These are phyloP conservation scores for Cardamine chenopodiifolia DNA, from an alignment of 345 rosid genomes.

Conservation along the genomic window DNA sequence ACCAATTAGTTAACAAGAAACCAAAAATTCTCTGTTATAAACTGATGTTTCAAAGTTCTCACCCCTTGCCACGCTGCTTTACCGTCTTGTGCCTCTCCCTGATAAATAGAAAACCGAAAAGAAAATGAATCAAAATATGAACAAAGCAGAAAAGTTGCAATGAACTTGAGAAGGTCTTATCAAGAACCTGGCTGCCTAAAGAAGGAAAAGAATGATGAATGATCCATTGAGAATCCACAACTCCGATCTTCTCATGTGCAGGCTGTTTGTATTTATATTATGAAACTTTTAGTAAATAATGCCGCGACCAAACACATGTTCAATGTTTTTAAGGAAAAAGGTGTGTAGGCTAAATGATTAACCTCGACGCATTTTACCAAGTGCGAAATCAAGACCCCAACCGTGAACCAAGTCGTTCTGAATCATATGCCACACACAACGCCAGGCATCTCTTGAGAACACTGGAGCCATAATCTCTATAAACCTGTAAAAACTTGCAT, in stretches of 20 bases:
- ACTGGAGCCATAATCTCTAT: conserved; percentile 99
- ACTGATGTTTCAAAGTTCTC: conserved; percentile 30
- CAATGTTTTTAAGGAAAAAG: neutral
- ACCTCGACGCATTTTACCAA: conserved; percentile 91
- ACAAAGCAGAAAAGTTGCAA: neutral
- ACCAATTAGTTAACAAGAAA: conserved; percentile 21
- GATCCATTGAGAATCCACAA: conserved; percentile 97
- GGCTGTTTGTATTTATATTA: conserved; percentile 55
- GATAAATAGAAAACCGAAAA: neutral
- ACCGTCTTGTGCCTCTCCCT: conserved; percentile 73
- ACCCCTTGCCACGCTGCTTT: conserved; percentile 90
- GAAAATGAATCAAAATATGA: neutral
- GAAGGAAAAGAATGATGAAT: conserved; percentile 87
- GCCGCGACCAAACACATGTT: neutral
- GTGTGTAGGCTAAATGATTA: neutral
- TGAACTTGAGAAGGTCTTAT: conserved; percentile 4
- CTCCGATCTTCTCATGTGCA: conserved; percentile 98
- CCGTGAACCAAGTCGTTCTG: conserved; percentile 99
- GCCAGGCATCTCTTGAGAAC: conserved; percentile 94
- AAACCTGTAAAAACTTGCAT: conserved; percentile 52
- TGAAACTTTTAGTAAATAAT: conserved; percentile 15
- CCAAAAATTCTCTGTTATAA: neutral
- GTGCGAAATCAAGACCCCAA: conserved; percentile 98
- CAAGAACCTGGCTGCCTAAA: conserved; percentile 79
- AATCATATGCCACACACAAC: conserved; percentile 96